Conservation (phyloP, 805 yeast genomes). For the Cyberlindnera euphorbiiphila region DNA sequence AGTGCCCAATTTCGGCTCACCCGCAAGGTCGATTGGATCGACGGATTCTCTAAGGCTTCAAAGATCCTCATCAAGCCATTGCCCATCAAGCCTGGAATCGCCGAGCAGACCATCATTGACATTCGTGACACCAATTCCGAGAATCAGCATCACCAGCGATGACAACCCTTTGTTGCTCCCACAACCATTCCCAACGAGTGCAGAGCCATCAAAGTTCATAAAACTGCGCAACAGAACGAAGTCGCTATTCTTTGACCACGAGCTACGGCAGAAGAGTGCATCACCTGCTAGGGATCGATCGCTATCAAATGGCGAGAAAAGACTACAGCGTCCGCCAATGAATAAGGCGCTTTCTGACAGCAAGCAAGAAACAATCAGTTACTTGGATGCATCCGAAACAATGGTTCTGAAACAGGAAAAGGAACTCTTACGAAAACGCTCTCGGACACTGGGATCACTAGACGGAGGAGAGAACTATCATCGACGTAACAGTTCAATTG, state of each 20-base stretch:
- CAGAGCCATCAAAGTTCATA: conserved; percentile 14
- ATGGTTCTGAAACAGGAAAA: conserved; percentile 3
- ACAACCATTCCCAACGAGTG: background rate
- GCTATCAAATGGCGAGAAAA: background rate
- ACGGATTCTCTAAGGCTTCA: conserved; percentile 1
- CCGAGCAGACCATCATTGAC: conserved; percentile 2
- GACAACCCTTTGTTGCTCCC: too few species aligned
- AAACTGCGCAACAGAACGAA: conserved; percentile 16
- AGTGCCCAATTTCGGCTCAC: conserved; percentile 21
- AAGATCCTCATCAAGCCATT: background rate
- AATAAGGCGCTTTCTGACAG: conserved; percentile 17
- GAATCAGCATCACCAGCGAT: conserved; percentile 7
- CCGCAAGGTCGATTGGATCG: conserved; percentile 20
- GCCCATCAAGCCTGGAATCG: background rate
- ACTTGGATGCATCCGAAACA: background rate
- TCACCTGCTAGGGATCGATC: conserved; percentile 2
- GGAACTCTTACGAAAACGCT: conserved; percentile 23
- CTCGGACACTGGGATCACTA: conserved; percentile 26
- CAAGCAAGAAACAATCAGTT: conserved; percentile 7
- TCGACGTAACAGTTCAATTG: conserved; percentile 35
- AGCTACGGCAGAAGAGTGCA: background rate
- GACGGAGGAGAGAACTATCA: conserved; percentile 27
- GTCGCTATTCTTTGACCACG: conserved; percentile 20
- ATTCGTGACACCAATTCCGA: conserved; percentile 6
- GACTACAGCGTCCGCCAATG: conserved; percentile 12